Evolutionary conservation across 2,329 filamentous ascomycete genomes (phyloP).

Genomic region (Exophiala xenobiotica): DNA sequence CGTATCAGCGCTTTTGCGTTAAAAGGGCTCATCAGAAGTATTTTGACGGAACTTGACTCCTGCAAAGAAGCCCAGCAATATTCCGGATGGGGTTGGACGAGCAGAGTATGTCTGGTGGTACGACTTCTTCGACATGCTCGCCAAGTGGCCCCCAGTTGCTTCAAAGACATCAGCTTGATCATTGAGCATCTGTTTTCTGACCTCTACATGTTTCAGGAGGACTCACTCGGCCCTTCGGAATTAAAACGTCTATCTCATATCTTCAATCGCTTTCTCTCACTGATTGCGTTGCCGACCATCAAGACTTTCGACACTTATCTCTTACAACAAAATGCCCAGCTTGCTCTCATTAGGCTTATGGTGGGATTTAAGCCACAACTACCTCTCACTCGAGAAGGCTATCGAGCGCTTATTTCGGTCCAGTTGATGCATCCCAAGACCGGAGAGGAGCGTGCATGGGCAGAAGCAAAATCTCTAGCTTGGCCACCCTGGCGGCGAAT

Average conservation of each 20-base stretch:
- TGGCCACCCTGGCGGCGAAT: conserved; percentile 68
- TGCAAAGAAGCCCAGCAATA: conserved; percentile 10
- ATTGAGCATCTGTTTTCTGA: conserved; percentile 17
- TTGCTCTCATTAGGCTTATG: conserved; percentile 59
- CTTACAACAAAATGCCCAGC: conserved; percentile 58
- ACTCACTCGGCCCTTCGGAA: conserved; percentile 7
- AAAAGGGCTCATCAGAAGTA: conserved; percentile 39
- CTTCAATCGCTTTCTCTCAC: conserved; percentile 50
- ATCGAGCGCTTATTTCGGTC: conserved; percentile 55
- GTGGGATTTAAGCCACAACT: conserved; percentile 53
- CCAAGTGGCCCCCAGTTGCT: conserved; percentile 47
- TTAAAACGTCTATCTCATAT: conserved; percentile 17
- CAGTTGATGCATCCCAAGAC: conserved; percentile 61
- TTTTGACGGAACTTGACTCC: conserved; percentile 10
- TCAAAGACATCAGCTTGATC: conserved; percentile 44
- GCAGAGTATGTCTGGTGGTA: conserved; percentile 38
- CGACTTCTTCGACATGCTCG: conserved; percentile 54
- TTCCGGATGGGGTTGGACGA: conserved; percentile 16
- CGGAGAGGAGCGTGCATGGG: conserved; percentile 55
- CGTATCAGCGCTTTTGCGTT: conserved; percentile 44
- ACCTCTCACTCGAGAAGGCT: conserved; percentile 57
- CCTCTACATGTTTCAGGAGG: conserved; percentile 4
- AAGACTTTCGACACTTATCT: conserved; percentile 45
- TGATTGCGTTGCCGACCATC: conserved; percentile 51
- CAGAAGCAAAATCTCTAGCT: conserved; percentile 57